A percentile compares a stretch with the other conserved stretches of the same genome.
Conservation (phyloP, 176 grass and related monocot species). For the Carex kokanica region DNA sequence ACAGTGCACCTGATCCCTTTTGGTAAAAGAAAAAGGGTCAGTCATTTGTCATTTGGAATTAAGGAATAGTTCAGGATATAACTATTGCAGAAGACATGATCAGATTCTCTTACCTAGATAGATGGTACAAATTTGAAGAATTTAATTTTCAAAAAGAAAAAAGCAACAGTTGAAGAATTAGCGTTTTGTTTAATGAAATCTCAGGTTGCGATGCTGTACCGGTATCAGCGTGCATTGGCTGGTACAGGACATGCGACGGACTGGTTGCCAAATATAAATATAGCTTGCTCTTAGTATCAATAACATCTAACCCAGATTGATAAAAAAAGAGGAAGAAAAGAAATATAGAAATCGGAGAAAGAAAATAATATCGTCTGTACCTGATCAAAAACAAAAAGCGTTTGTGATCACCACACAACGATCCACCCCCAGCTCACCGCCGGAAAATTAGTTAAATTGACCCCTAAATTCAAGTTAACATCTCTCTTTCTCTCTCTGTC, state of each 20-base stretch:
- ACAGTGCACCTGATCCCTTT: conserved; percentile 47
- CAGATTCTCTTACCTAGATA: conserved; percentile 50
- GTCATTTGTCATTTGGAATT: conserved; percentile 49
- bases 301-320: no score
- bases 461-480: neutral
- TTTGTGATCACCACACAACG: neutral
- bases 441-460: neutral
- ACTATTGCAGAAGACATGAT: conserved; percentile 46
- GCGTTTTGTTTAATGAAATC: neutral
- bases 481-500: neutral
- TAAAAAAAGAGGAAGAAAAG: neutral
- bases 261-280: no score
- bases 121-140: conserved; percentile 61
- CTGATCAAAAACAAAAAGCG: neutral
- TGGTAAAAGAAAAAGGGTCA: conserved; percentile 49
- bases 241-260: neutral
- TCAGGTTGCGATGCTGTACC: neutral
- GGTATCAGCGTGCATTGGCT: neutral
- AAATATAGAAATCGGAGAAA: neutral
- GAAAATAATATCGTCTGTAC: neutral
- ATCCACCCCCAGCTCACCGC: neutral
- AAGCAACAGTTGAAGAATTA: neutral
- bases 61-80: neutral
- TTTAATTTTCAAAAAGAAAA: conserved; percentile 32
- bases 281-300: no score